Evolutionary conservation across 169 alveolate genomes (phyloP), one percentile per base, ranked within the genome.

Genomic region (Eimeria falciformis): DNA sequence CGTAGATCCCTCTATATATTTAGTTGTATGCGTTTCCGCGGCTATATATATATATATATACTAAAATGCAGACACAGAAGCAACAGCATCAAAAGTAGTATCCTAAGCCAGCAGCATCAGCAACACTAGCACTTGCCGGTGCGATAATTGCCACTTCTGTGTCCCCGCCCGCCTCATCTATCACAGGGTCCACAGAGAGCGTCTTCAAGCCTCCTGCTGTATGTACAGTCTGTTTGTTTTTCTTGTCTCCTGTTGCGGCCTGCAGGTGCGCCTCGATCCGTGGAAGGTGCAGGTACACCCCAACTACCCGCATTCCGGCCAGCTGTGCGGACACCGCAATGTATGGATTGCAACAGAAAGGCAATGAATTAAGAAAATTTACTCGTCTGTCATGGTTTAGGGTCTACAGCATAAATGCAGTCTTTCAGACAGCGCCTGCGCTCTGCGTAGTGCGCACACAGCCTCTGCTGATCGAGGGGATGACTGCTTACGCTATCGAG

Each of bases 141-240:
- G 77, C 92, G 4, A 77, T 77, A 9, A 85, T 85, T 0, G 92
- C 83, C n/a, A 68, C 84, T 27, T 85, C 79, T 23, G 77, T 85
- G 75, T 85, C 92, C 46, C 92, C 92, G 25, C 84, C 92, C 29
- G 47, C 55, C 37, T 85, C 92, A 56, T 85, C 92, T 3, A 85
- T 56, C 17, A 69, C 40, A 12, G 92, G 84, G 43, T 65, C 92
- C 62, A 66, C 75, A 17, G 33, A 14, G 3, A 37, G 45, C 7
- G 79, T 56, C 45, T 62, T 66, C 21, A 47, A 18, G 21, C 91
- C 81, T 12, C 82, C 82, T 37, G 82, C 46, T 29, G 82, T 71
- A 71, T 71, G 56, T 17, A 43, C 82, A 33, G 29, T 40, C 29
- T 23, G 56, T 25, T 40, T 71, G 23, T 43, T 71, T 4, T 33